Evolutionary conservation across 2,329 filamentous ascomycete species (phyloP).

Genomic region (Penicillium sp.): DNA sequence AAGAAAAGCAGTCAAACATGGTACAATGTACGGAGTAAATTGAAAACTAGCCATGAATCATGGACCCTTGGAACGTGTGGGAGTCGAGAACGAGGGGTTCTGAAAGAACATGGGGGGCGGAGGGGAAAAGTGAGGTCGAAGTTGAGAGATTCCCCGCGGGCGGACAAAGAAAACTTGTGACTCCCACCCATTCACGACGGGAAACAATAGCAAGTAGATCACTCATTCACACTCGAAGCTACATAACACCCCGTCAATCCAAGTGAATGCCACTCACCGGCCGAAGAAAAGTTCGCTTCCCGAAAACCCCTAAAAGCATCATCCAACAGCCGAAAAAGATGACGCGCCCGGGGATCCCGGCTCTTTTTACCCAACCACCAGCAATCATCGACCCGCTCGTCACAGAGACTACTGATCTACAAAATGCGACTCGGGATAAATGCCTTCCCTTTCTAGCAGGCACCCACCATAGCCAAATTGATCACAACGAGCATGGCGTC

Average conservation of each 20-base stretch:
- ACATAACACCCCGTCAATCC: not conserved
- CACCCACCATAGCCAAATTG: conserved; percentile 50
- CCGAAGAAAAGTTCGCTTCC: conserved; percentile 44
- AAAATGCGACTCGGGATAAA: conserved; percentile 67
- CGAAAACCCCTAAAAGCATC: conserved; percentile 23
- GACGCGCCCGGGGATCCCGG: conserved; percentile 34
- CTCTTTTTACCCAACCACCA: conserved; percentile 51
- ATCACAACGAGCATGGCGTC: conserved; percentile 70
- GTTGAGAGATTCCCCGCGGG: not conserved
- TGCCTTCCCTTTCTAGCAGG: conserved; percentile 68
- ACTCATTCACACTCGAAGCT: not conserved
- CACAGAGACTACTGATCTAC: conserved; percentile 68
- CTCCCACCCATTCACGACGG: conserved; percentile 4
- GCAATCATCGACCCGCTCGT: conserved; percentile 65
- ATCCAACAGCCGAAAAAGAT: conserved; percentile 18
- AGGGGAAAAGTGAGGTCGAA: not conserved
- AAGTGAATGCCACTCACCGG: conserved; percentile 36
- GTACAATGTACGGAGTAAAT: no score
- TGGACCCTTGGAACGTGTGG: no score
- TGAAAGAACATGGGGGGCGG: no score
- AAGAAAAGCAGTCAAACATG: not conserved
- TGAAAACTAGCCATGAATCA: no score
- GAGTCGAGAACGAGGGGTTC: not conserved
- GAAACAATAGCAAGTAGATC: conserved; percentile 13
- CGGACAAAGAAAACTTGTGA: conserved; percentile 1